Evolutionary conservation across 2,329 filamentous ascomycete genomes (phyloP), one percentile per base, ranked within the genome.

Genomic region (Colletotrichum australisinense): DNA sequence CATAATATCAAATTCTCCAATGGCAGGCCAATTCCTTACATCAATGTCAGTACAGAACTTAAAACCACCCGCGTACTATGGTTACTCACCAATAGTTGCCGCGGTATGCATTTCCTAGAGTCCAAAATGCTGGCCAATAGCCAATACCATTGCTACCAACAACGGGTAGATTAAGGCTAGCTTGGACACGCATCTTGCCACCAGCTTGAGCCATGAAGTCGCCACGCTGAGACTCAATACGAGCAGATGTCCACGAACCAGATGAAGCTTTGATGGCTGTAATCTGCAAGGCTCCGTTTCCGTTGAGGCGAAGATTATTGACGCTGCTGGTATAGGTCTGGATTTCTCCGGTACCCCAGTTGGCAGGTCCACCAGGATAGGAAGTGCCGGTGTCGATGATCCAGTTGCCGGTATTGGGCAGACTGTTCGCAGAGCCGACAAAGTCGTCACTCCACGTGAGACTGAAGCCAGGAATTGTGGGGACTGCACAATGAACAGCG

Each of bases 281-380:
- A 73, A 87, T 79, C 69, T 77, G 79, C 3, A 90, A 78, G 0
- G 87, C 87, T 58, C 81, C 81, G 53, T 84, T 83, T 42, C 88
- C 88, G 62, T 84, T 87, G 62, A 87, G 79, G 69, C 88, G 86
- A 52, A 88, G 74, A 78, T 88, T 88, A 57, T 76, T 72, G 11
- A 75, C 42, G 24, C 78, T 79, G 65, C 77, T 76, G 32, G 86
- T 88, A 79, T 88, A 88, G 1, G 79, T 82, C 77, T 88, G 80
- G 16, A 85, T 79, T 77, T 89, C 87, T 69, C 83, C 81, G 3
- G 86, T 89, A 57, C 87, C 87, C 86, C 87, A 88, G 74, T 84
- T 80, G 11, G 78, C 70, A 0, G 86, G 78, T 0, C 86, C 86
- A n/a, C 84, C 84, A 3, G 85, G 81, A 75, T 88, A 89, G 16